Percentiles rank a stretch among this genome's conserved stretches.
Conservation (phyloP, 306 rosid species). For the Albizia julibrissin region DNA sequence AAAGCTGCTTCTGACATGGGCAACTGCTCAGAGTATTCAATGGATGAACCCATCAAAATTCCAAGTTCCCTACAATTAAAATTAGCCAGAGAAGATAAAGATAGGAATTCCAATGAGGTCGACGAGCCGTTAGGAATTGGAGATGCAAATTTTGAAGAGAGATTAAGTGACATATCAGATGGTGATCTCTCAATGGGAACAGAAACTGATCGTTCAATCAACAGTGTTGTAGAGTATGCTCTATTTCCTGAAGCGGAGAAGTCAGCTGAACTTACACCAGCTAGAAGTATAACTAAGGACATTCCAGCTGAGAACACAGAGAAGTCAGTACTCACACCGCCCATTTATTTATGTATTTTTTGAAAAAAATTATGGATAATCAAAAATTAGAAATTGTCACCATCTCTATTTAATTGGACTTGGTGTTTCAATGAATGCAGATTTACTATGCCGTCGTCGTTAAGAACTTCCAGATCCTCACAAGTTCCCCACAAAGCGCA, state of each 20-base stretch:
- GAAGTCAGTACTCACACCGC: constrained; percentile 48
- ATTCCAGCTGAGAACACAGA: constrained; percentile 45
- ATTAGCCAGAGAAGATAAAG: constrained; percentile 43
- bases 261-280: constrained; percentile 45
- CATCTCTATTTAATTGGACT: neutral
- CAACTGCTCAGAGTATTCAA: constrained; percentile 65
- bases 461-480: constrained; percentile 63
- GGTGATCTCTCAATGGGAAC: constrained; percentile 99
- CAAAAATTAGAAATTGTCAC: neutral
- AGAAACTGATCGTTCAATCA: constrained; percentile 89
- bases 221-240: constrained; percentile 85
- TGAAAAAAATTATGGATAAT: neutral
- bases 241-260: constrained; percentile 83
- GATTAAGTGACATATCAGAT: constrained; percentile 95
- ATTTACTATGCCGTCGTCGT: constrained; percentile 36
- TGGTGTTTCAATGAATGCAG: constrained; percentile 44
- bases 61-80: constrained; percentile 46
- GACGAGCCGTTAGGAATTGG: constrained; percentile 78
- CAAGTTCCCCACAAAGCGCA: constrained; percentile 43
- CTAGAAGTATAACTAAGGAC: constrained; percentile 32
- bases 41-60: constrained; percentile 64
- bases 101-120: constrained; percentile 62
- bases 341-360: neutral
- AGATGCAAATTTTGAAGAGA: constrained; percentile 86
- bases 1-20: constrained; percentile 64